Percentiles rank a stretch among this genome's conserved stretches.
Conservation (phyloP, 805 yeast genomes). For the Wickerhamiella kurtzmanii region DNA sequence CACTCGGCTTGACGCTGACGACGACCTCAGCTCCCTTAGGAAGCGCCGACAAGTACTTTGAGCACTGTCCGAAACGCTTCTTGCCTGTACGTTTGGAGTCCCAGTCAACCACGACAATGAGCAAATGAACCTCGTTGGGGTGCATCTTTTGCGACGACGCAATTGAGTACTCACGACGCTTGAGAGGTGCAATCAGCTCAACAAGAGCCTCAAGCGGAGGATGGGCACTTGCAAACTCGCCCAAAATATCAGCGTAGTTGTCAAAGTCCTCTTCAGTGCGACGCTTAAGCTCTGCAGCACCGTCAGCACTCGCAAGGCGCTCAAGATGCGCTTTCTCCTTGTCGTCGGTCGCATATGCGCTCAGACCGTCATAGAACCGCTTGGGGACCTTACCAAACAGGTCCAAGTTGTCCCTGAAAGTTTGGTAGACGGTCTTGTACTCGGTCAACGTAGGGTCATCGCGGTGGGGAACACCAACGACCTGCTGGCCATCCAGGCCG, state of each 20-base stretch:
- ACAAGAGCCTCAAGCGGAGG: conserved; percentile 62
- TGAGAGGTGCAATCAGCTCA: conserved; percentile 65
- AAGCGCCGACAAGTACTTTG: conserved; percentile 75
- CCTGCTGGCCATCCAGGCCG: conserved; percentile 53
- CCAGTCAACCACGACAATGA: conserved; percentile 96
- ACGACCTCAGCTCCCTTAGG: conserved; percentile 71
- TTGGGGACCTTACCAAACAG: conserved; percentile 92
- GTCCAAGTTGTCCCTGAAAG: conserved; percentile 68
- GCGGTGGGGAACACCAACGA: conserved; percentile 58
- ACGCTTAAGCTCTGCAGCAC: conserved; percentile 71
- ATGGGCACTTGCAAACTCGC: conserved; percentile 66
- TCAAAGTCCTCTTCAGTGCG: conserved; percentile 74
- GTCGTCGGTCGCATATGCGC: conserved; percentile 57
- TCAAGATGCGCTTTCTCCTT: conserved; percentile 49
- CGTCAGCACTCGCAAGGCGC: conserved; percentile 58
- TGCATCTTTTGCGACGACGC: conserved; percentile 92
- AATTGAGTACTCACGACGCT: conserved; percentile 94
- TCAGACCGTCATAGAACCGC: conserved; percentile 76
- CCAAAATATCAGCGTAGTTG: conserved; percentile 69
- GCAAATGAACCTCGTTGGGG: conserved; percentile 77
- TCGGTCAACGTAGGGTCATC: conserved; percentile 42
- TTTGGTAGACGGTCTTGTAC: conserved; percentile 70
- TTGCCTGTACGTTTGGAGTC: conserved; percentile 63
- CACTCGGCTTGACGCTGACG: conserved; percentile 91
- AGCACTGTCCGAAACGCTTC: conserved; percentile 84